A percentile compares a stretch with the other conserved stretches of the same genome.
Evolutionary conservation across 768 basidiomycete species (phyloP).

Genomic region (Mycena belliarum): DNA sequence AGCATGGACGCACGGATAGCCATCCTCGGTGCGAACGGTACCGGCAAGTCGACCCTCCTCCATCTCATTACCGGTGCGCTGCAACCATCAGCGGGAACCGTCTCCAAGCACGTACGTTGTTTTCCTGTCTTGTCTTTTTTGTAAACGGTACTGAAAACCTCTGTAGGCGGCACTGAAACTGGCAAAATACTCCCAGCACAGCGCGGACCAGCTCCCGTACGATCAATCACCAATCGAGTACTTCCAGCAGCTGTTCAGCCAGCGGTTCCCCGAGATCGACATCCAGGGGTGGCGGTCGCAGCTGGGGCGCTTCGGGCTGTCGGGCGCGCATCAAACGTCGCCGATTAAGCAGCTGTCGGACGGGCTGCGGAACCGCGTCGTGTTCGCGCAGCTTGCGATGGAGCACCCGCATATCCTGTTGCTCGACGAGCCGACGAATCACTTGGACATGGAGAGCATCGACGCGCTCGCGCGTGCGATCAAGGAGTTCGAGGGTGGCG

Average conservation of each 20-base stretch:
- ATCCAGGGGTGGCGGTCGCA: conserved; percentile 90
- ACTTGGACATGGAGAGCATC: conserved; percentile 97
- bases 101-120: conserved; percentile 69
- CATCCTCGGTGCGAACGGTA: conserved; percentile 95
- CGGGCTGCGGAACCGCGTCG: conserved; percentile 94
- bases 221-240: conserved; percentile 90
- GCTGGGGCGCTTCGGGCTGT: conserved; percentile 93
- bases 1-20: conserved; percentile 95
- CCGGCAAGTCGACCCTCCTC: conserved; percentile 91
- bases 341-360: conserved; percentile 95
- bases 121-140: not conserved
- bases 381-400: conserved; percentile 95
- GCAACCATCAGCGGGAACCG: conserved; percentile 79
- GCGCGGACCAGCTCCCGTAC: conserved; percentile 97
- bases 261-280: conserved; percentile 95
- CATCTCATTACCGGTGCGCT: conserved; percentile 85
- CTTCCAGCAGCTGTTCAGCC: conserved; percentile 76
- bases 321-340: conserved; percentile 89
- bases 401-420: conserved; percentile 95
- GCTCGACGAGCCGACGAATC: conserved; percentile 94
- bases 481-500: conserved; percentile 96
- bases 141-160: not conserved
- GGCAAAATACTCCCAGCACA: conserved; percentile 98
- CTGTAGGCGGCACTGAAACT: conserved; percentile 73
- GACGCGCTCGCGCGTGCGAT: conserved; percentile 94